phyloP scores from a whole-genome alignment of 2,329 filamentous ascomycete species.

The Cryphonectria japonica region DNA sequence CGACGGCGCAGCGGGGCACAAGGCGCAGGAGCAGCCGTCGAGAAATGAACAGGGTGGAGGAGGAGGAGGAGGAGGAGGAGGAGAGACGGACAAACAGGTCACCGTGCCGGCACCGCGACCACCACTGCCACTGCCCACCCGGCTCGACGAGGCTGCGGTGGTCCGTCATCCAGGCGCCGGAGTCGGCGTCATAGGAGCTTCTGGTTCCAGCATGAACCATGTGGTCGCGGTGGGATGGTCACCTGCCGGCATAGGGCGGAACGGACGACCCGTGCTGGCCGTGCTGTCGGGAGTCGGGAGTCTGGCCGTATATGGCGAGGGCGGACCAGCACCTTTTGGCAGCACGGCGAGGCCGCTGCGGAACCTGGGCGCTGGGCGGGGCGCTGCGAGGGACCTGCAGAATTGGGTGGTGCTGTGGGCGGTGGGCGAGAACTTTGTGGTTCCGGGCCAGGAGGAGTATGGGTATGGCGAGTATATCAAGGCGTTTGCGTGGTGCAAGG shows the following conservation, averaged over 20 bases:
- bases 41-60: conserved; percentile 2
- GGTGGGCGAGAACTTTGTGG: conserved; percentile 54
- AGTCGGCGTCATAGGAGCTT: conserved; percentile 48
- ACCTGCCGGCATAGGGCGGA: conserved; percentile 59
- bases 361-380: conserved; percentile 22
- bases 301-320: conserved; percentile 57
- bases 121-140: neutral
- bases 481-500: conserved; percentile 57
- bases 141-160: conserved; percentile 10
- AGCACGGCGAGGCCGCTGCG: conserved; percentile 50
- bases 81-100: conserved; percentile 37
- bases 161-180: conserved; percentile 50
- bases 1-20: conserved; percentile 46
- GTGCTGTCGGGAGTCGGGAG: conserved; percentile 55
- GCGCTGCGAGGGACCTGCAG: conserved; percentile 43
- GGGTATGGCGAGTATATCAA: conserved; percentile 51
- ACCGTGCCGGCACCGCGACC: conserved; percentile 32
- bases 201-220: conserved; percentile 58
- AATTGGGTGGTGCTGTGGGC: conserved; percentile 61
- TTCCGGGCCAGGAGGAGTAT: conserved; percentile 49
- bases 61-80: conserved; percentile 29
- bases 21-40: conserved; percentile 31
- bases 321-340: conserved; percentile 32
- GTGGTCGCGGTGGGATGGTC: conserved; percentile 60
- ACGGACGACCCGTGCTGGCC: conserved; percentile 55